phyloP scores from a whole-genome alignment of 1,284 basidiomycete genomes.

The Malassezia caprae region DNA sequence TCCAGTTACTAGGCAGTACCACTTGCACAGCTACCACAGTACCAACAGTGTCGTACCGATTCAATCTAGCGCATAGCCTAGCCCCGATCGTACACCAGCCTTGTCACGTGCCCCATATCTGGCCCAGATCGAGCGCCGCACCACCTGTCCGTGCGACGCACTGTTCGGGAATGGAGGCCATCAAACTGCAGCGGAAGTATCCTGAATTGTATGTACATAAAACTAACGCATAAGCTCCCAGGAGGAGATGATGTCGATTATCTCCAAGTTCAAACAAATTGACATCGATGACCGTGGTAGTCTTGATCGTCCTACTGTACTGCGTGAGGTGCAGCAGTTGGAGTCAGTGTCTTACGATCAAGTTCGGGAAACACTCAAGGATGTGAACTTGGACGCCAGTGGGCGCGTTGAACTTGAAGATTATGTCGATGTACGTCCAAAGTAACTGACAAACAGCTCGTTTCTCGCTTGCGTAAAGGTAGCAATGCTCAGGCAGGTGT shows the following conservation, averaged over 20 bases:
- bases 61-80: neutral
- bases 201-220: slow-evolving; percentile 69
- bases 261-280: slow-evolving; percentile 36
- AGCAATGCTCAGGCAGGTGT: slow-evolving; percentile 50
- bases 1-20: neutral
- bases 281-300: slow-evolving; percentile 45
- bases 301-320: slow-evolving; percentile 38
- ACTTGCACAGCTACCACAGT: neutral
- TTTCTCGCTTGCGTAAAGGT: slow-evolving; percentile 62
- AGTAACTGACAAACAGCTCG: slow-evolving; percentile 52
- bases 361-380: slow-evolving; percentile 68
- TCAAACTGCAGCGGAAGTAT: slow-evolving; percentile 83
- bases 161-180: slow-evolving; percentile 58
- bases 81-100: no score
- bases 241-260: slow-evolving; percentile 47
- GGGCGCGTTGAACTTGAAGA: slow-evolving; percentile 95
- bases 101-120: neutral
- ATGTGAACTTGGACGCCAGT: slow-evolving; percentile 83
- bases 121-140: neutral
- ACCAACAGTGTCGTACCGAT: neutral
- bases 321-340: slow-evolving; percentile 38
- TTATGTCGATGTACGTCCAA: slow-evolving; percentile 75
- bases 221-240: slow-evolving; percentile 30
- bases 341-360: slow-evolving; percentile 41
- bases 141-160: slow-evolving; percentile 15